phyloP scores from a whole-genome alignment of 2,329 filamentous ascomycete species.

The Myriosclerotinia scirpicola region DNA sequence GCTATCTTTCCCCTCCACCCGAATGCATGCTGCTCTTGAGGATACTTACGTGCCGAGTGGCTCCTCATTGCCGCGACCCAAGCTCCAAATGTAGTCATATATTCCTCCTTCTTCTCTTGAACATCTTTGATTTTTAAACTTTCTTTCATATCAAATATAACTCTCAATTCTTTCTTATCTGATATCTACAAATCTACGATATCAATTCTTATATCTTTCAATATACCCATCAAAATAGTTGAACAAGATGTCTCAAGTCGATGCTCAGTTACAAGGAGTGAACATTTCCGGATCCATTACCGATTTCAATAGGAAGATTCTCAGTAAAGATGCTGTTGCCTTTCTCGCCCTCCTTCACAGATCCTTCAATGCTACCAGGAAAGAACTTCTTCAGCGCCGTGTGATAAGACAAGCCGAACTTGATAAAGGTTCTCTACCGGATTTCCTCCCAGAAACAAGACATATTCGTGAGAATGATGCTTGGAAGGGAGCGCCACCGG shows the following conservation, averaged over 20 bases:
- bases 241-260: slow-evolving; percentile 62
- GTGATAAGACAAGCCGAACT: slow-evolving; percentile 86
- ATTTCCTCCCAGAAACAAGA: slow-evolving; percentile 94
- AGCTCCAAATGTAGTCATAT: slow-evolving; percentile 18
- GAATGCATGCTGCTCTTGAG: slow-evolving; percentile 22
- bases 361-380: slow-evolving; percentile 88
- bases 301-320: slow-evolving; percentile 81
- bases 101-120: slow-evolving; percentile 6
- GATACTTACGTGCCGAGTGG: slow-evolving; percentile 8
- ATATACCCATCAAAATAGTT: slow-evolving; percentile 9
- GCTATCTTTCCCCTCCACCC: slow-evolving; percentile 18
- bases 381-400: slow-evolving; percentile 83
- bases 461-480: slow-evolving; percentile 91
- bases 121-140: not conserved
- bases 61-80: slow-evolving; percentile 17
- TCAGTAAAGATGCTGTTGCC: slow-evolving; percentile 83
- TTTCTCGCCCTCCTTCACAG: slow-evolving; percentile 95
- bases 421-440: slow-evolving; percentile 82
- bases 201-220: not conserved
- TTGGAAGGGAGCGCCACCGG: slow-evolving; percentile 90
- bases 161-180: not conserved
- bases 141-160: not conserved
- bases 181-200: not conserved
- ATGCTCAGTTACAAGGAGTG: slow-evolving; percentile 83
- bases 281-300: slow-evolving; percentile 78